Conservation (phyloP, 768 basidiomycete genomes). For the Naganishia friedmannii region DNA sequence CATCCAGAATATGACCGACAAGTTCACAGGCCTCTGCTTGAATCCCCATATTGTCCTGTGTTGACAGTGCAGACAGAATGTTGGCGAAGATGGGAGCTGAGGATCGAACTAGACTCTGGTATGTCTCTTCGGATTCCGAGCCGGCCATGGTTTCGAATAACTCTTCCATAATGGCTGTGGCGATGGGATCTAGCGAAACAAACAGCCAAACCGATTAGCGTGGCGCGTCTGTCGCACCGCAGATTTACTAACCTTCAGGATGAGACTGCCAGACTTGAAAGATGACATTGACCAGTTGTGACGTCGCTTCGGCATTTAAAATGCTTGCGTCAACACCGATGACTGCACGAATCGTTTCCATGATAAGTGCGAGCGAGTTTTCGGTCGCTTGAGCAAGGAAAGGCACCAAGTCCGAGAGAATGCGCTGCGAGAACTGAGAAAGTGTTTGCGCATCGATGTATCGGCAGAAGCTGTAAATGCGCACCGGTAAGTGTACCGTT, state of each 20-base stretch:
- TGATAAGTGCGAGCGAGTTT: conserved; percentile 80
- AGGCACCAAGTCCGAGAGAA: conserved; percentile 77
- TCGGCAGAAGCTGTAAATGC: conserved; percentile 55
- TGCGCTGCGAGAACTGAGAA: conserved; percentile 65
- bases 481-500: too few species aligned
- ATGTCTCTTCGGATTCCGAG: conserved; percentile 20
- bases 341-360: conserved; percentile 79
- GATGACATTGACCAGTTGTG: conserved; percentile 64
- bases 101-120: conserved; percentile 65
- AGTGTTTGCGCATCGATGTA: conserved; percentile 60
- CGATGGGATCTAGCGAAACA: conserved; percentile 68
- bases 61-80: conserved; percentile 57
- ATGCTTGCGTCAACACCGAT: conserved; percentile 67
- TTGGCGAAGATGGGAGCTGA: conserved; percentile 70
- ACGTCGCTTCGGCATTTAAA: conserved; percentile 59
- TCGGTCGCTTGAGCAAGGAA: conserved; percentile 76
- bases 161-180: conserved; percentile 78
- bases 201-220: background rate
- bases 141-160: conserved; percentile 65
- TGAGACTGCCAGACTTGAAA: conserved; percentile 83
- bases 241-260: conserved; percentile 64
- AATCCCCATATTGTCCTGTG: conserved; percentile 67
- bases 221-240: background rate
- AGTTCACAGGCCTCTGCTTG: conserved; percentile 79
- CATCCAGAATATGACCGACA: conserved; percentile 67